phyloP scores from a whole-genome alignment of 768 basidiomycete genomes.

The Tephrocybe rancida region DNA sequence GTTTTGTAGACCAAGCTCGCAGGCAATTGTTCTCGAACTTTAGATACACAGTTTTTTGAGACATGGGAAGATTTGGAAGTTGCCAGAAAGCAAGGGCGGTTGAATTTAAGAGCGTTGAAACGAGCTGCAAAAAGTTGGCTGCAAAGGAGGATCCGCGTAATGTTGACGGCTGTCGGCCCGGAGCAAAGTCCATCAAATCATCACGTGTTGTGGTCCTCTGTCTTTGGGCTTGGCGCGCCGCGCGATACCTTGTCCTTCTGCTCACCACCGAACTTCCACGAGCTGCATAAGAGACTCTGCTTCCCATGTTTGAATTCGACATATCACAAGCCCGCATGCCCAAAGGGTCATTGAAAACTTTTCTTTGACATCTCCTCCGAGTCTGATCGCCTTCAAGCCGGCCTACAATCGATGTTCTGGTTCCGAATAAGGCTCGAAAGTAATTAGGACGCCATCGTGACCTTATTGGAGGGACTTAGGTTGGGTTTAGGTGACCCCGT shows the following conservation, averaged over 20 bases:
- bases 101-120: too few species aligned
- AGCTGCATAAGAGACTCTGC: not conserved
- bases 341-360: not conserved
- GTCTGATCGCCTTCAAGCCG: conserved; percentile 5
- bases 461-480: conserved; percentile 11
- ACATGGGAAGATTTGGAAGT: too few species aligned
- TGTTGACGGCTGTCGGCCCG: too few species aligned
- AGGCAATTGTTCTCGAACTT: too few species aligned
- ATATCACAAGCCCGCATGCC: conserved; percentile 1
- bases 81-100: too few species aligned
- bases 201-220: not conserved
- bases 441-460: conserved; percentile 4
- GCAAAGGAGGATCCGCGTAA: too few species aligned
- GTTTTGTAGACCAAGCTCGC: not conserved
- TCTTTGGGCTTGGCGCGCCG: not conserved
- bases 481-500: not conserved
- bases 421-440: not conserved
- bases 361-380: not conserved
- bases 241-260: not conserved
- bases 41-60: too few species aligned
- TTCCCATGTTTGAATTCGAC: not conserved
- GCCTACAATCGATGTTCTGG: not conserved
- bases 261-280: not conserved
- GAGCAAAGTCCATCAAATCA: too few species aligned
- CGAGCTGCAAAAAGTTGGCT: too few species aligned